Base-by-base conservation (phyloP, 805 yeast species). In the Helenozyma rhizophorensis region DNA sequence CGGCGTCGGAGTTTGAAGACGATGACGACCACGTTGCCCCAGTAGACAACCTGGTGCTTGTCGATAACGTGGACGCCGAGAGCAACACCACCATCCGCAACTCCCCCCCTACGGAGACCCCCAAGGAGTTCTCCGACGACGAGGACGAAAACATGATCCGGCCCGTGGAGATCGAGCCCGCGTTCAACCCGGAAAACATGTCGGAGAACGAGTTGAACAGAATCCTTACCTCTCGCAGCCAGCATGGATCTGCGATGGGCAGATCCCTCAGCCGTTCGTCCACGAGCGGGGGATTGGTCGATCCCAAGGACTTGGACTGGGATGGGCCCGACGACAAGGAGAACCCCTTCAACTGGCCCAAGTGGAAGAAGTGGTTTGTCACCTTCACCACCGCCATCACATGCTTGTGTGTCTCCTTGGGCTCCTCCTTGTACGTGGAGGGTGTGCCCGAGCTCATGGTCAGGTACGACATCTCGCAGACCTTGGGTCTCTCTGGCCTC, bases 401-500 rank as follows among this genome's bases (percentile, higher is more conserved):
- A 2, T 82, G 89, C 65, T 65, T 83, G 22, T 82, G 77, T 21
- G 81, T 81, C 21, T 76, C 88, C 0, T 70, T 83, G 53, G 90
- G 93, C 15, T 80, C 89, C 0, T 83, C 90, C 0, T 62, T 83
- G 34, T 83, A 68, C 47, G 83, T 81, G 16, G 69, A 75, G 35
- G 83, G 88, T 38, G 70, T 80, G 2, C 72, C 76, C 2, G 79
- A 75, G 39, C 54, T 83, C 48, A 55, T 60, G 47, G 36, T 34
- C 1, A 52, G 62, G 37, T 72, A 81, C 53, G 62, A 65, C n/a
- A 68, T 72, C 9, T 74, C 79, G 9, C 72, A 78, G 53, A 79
- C 79, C 25, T 63, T 83, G 37, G 80, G 75, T 9, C 50, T 83
- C 21, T 59, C 83, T 2, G 93, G 93, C 9, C 66, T 83, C 43